Base-by-base conservation (phyloP, 768 basidiomycete genomes). In the Lentinula raphanica region DNA sequence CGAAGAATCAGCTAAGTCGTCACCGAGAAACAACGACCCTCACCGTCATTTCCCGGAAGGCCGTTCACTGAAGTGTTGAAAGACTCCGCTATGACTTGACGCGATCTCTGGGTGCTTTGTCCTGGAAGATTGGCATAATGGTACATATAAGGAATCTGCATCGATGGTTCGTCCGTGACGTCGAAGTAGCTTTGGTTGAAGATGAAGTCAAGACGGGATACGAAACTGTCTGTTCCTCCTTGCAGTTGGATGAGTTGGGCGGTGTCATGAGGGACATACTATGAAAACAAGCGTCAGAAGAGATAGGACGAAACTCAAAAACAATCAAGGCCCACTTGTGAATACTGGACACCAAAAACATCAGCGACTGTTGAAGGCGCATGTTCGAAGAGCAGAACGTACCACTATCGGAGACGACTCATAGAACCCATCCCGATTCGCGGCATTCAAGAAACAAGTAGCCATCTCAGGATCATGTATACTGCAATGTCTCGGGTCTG, bases 131-230 rank as follows among this genome's bases (percentile, higher is more conserved):
- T 79, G 1, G 81, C 84, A 61, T 87, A 87, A 69, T 87, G 84
- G 62, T 85, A 86, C 84, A 86, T 86, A 67, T 78, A 84, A 1
- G 84, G 84, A 61, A 87, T 86, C 61, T 85, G 83, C 63, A 85
- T 82, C 3, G 84, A 85, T 0, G 84, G 84, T 62, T 87, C 85
- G 64, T 87, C 76, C 8, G 83, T 83, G 0, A 76, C 72, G 56
- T 86, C 85, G 60, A 86, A 86, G 67, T 84, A 87, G 39, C 74
- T 72, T 78, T 85, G 48, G 19, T 80, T 75, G 60, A 86, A 82
- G 50, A 86, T 81, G 65, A 81, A 82, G 63, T 87, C 68, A 39
- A 86, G 69, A 29, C 85, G 71, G 2, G 74, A 67, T 49, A 85
- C 72, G 66, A 87, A 87, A 40, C 75, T 76, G 19, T 78, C 69